Base-by-base conservation (phyloP, 2,329 filamentous ascomycete genomes). In the Ophiostoma ulmi region DNA sequence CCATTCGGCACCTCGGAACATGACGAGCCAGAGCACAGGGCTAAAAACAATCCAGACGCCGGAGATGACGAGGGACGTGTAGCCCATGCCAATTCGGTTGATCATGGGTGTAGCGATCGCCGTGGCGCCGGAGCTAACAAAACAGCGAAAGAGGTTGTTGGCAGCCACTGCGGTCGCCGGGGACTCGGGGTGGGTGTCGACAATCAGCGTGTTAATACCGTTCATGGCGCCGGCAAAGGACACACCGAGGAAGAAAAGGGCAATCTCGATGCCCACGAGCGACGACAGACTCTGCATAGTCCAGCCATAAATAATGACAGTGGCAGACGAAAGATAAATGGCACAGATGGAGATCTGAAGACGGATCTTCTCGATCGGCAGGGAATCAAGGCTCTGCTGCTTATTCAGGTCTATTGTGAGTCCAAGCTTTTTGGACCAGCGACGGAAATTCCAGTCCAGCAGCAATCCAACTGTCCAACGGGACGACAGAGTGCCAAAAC, bases 401-500 rank as follows among this genome's bases (percentile, higher is more conserved):
- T 84, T 84, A 67, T 81, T 85, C 73, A 82, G 83, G 70, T 84
- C 83, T 69, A 89, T 82, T 0, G 81, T 58, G 14, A 58, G 7
- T 7, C 52, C 52, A 22, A 58, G 52, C 22, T 26, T 58, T 10
- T 26, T 22, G 76, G 13, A 90, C 71, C 89, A 83, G 1, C 89
- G 85, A 1, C 84, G 82, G 76, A 88, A 93, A 77, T 91, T 92
- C 79, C 84, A 84, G 77, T 92, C 90, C 44, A 91, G 83, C 1
- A 87, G 74, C 2, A 83, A 81, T 0, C 90, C 88, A 3, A 80
- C 80, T 1, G 81, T 75, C 7, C 80, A 74, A 1, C 83, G 83
- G 0, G 84, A 80, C 1, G 81, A 75, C 17, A 84, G 79, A n/a
- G 83, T 84, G 0, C 84, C 85, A 4, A 75, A 78, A 0, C 84